phyloP scores from a whole-genome alignment of 306 rosid species.

The Corylus avellana region DNA sequence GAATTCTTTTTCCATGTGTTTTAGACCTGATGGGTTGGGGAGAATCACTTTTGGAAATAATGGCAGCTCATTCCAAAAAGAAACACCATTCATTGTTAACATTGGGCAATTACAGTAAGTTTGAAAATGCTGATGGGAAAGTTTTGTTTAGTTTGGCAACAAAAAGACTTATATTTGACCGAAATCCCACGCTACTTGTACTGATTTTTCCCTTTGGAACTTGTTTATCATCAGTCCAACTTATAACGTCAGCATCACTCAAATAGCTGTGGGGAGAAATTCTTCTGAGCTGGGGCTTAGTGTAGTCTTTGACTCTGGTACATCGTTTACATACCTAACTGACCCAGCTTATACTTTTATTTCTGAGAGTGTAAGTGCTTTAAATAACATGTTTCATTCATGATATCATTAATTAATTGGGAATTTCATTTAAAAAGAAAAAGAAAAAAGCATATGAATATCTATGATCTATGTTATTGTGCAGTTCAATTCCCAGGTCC shows the following conservation, averaged over 20 bases:
- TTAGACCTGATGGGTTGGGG: constrained; percentile 62
- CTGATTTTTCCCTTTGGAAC: constrained; percentile 24
- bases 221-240: constrained; percentile 50
- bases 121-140: background rate
- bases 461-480: constrained; percentile 16
- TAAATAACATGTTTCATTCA: background rate
- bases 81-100: constrained; percentile 64
- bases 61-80: constrained; percentile 55
- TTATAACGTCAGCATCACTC: constrained; percentile 71
- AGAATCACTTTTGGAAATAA: constrained; percentile 85
- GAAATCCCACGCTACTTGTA: constrained; percentile 14
- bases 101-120: constrained; percentile 46
- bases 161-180: background rate
- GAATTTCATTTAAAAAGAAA: constrained; percentile 7
- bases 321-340: constrained; percentile 71
- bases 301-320: constrained; percentile 82
- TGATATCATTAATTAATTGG: background rate
- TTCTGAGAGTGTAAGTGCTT: constrained; percentile 53
- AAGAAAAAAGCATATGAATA: background rate
- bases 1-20: constrained; percentile 92
- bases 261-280: constrained; percentile 51
- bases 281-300: constrained; percentile 45
- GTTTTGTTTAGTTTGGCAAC: no score
- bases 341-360: constrained; percentile 72
- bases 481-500: constrained; percentile 57